Evolutionary conservation across 768 basidiomycete species (phyloP), one percentile per base, ranked within the genome.

Genomic region (Flagelloscypha sp.): DNA sequence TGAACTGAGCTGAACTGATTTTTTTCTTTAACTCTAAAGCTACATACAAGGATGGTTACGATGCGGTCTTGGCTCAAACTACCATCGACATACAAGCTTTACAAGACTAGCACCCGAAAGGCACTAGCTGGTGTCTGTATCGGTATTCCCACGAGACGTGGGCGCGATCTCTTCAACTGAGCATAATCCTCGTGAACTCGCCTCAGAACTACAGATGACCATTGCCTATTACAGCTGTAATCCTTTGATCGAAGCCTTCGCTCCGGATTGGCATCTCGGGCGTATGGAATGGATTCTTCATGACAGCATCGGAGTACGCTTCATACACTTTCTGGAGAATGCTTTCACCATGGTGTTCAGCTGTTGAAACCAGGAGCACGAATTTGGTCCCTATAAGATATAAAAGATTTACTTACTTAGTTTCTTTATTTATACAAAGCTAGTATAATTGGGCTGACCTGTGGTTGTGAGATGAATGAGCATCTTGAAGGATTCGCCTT

Each of bases 251-350:
- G 52, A 98, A 98, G 12, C 75, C 77, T 47, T 90, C 87, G 28
- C 70, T 89, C 30, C 95, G 76, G 45, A 98, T 92, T 2, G 95
- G 95, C 94, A 98, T 99, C 56, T 98, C 95, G n/a, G 85, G 86
- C 5, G 90, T 94, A 57, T 98, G 90, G 59, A 99, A 99, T 1
- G 95, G 95, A 52, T 97, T 97, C 68, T 98, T 97, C 88, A 97
- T 94, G 36, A 92, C 92, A 1, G 85, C 79, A 52, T 98, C 95
- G 1, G 93, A 73, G 55, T 97, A 99, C 13, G 74, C 76, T 55
- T 97, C 90, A 58, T 98, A 98, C 30, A 90, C 79, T 55, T 79
- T 86, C 49, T 83, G 80, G 25, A 99, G 63, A 15, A 83, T 65
- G 3, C 72, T 49, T 15, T 79, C 88, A 22, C 84, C 76, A 2